These are phyloP conservation scores for Calonectria fujianensis DNA, from an alignment of 2,329 filamentous ascomycete genomes.

Conservation along the genomic window DNA sequence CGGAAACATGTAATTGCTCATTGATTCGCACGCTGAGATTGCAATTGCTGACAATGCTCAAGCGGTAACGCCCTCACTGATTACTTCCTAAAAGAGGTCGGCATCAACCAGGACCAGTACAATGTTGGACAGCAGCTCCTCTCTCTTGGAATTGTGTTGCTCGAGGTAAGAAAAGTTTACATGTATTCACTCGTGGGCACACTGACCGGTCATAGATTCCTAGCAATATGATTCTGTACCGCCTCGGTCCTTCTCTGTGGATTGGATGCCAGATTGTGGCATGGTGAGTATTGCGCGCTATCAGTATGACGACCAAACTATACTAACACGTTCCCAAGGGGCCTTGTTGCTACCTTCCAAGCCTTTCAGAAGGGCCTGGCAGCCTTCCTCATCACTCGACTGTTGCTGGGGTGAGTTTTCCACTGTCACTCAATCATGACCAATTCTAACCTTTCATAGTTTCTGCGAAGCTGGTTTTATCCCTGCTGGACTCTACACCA, in stretches of 20 bases:
- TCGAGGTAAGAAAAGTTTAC: conserved; percentile 51
- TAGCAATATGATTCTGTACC: conserved; percentile 68
- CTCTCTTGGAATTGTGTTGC: conserved; percentile 67
- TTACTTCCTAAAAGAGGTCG: conserved; percentile 68
- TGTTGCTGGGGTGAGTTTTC: conserved; percentile 53
- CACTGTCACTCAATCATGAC: not conserved
- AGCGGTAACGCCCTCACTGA: conserved; percentile 64
- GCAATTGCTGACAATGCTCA: conserved; percentile 2
- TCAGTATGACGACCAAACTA: too few relatives aligned
- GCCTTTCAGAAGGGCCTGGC: conserved; percentile 59
- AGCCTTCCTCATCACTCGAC: conserved; percentile 62
- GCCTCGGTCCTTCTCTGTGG: conserved; percentile 68
- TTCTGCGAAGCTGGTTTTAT: conserved; percentile 59
- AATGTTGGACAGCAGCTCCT: conserved; percentile 69
- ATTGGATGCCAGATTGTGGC: conserved; percentile 59
- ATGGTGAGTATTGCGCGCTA: conserved; percentile 52
- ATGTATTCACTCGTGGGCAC: fast-evolving
- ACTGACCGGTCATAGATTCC: conserved; percentile 54
- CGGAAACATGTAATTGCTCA: conserved; percentile 59
- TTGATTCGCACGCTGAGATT: not conserved
- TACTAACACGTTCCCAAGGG: conserved; percentile 43
- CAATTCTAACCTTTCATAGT: conserved; percentile 21
- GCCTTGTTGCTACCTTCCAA: conserved; percentile 61
- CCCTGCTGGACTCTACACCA: conserved; percentile 66
- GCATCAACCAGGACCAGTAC: conserved; percentile 68